Evolutionary conservation across 2,329 filamentous ascomycete species (phyloP), one percentile per base, ranked within the genome.

Genomic region (Aspergillus fischeri): DNA sequence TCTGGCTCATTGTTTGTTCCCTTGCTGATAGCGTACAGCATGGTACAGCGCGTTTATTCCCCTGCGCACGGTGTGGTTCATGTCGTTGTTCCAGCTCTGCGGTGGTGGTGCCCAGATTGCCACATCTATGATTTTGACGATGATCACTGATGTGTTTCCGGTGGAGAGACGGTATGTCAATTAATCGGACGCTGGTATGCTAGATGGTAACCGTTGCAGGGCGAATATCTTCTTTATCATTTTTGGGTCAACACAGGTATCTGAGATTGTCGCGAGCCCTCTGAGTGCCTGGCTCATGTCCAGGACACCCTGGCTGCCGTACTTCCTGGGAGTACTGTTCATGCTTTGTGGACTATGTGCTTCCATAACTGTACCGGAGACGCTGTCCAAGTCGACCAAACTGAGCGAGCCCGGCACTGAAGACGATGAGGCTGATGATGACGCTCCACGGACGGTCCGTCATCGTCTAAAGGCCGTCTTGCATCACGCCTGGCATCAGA

Each of bases 251-350:
- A 45, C 55, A 1, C 42, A 59, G 11, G 27, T 53, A 11, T 47
- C 57, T 4, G 53, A 61, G 24, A 59, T 61, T 14, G 28, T 59
- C 4, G 59, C 59, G 6, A 52, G 49, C 20, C 57, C 57, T 2
- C 29, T 61, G 6, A 61, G 59, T 25, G 59, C 59, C 25, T 59
- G 51, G 51, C 29, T 61, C 14, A 61, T 61, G 59, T 21, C 45
- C 41, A 48, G 38, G 21, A 53, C 45, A 3, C 25, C 52, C n/a
- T 61, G 59, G 59, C 5, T 53, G 2, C 59, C 59, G 24, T 59
- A 35, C 27, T 29, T 59, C 17, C 54, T 61, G 5, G 57, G 53
- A 3, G 9, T 52, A 4, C 20, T 50, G 25, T 54, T 52, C 41
- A 52, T 59, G 21, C 21, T 56, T 17, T 45, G 28, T n/a, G 57